phyloP scores from a whole-genome alignment of 257 asterid species.

The Nemophila menziesii region DNA sequence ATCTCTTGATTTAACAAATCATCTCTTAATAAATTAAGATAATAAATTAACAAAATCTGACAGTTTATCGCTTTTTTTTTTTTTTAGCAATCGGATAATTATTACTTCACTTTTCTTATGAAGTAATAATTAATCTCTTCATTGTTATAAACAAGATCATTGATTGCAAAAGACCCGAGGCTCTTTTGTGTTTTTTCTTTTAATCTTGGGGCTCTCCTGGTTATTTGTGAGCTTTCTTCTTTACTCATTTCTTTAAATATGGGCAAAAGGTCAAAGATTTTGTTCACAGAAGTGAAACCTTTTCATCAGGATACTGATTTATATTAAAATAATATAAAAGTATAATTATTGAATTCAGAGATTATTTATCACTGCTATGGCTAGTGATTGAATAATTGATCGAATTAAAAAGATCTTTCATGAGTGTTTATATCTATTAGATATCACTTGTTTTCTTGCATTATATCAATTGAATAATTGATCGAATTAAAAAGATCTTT shows the following conservation, averaged over 20 bases:
- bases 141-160: constrained; percentile 32
- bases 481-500: too few relatives aligned
- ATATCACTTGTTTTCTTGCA: too few relatives aligned
- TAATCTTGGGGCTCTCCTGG: constrained; percentile 56
- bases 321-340: too few relatives aligned
- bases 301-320: too few relatives aligned
- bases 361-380: too few relatives aligned
- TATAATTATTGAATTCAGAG: too few relatives aligned
- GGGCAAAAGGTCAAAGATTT: constrained; percentile 11
- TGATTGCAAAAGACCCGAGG: constrained; percentile 20
- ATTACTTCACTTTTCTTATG: constrained; percentile 55
- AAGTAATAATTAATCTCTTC: constrained; percentile 66
- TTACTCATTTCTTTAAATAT: constrained; percentile 30
- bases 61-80: constrained; percentile 72
- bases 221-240: constrained; percentile 32
- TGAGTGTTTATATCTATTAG: too few relatives aligned
- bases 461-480: too few relatives aligned
- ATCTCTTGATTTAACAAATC: constrained; percentile 60
- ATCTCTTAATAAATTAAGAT: constrained; percentile 54
- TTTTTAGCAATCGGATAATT: constrained; percentile 64
- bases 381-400: too few relatives aligned
- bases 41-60: constrained; percentile 71
- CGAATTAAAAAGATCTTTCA: too few relatives aligned
- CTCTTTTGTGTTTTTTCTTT: constrained; percentile 25
- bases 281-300: too few relatives aligned